Conservation (phyloP, 2,329 filamentous ascomycete species). For the Phyllosticta paracitricarpa region DNA sequence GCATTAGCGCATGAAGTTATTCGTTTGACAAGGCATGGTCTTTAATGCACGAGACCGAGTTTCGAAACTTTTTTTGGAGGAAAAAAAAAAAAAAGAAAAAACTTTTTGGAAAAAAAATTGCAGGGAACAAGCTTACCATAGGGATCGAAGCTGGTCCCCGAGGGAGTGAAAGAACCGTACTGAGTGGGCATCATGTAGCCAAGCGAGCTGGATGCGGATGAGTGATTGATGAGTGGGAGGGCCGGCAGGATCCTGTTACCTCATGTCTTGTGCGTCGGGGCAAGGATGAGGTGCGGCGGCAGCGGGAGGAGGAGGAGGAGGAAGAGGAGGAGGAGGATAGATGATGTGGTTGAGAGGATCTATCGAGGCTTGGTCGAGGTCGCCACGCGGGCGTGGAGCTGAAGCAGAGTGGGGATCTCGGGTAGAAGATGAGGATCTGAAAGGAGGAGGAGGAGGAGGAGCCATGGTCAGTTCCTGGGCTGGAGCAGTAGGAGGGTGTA, state of each 20-base stretch:
- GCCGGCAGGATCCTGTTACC: slow-evolving; percentile 17
- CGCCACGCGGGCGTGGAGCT: not conserved
- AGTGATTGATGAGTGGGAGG: slow-evolving; percentile 1
- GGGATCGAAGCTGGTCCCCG: slow-evolving; percentile 14
- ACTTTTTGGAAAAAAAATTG: not conserved
- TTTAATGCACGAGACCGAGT: not conserved
- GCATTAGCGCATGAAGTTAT: not conserved
- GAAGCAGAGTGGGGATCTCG: slow-evolving; percentile 1
- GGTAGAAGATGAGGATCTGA: slow-evolving; percentile 4
- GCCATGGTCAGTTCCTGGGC: slow-evolving; percentile 21
- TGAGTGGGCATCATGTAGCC: slow-evolving; percentile 31
- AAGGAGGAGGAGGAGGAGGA: slow-evolving; percentile 13
- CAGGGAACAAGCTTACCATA: slow-evolving; percentile 10
- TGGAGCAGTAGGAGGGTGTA: slow-evolving; percentile 1
- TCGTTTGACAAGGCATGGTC: not conserved
- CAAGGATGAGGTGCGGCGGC: slow-evolving; percentile 17
- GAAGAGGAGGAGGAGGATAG: slow-evolving; percentile 4
- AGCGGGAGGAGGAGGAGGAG: not conserved
- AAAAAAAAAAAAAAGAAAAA: not conserved
- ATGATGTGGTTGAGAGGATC: not conserved
- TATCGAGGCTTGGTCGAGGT: not conserved
- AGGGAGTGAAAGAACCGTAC: slow-evolving; percentile 27
- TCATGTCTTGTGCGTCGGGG: slow-evolving; percentile 28
- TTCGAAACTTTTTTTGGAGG: not conserved
- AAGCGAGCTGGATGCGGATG: slow-evolving; percentile 22